These are phyloP conservation scores for Solanum sejunctum DNA, from an alignment of 257 asterid genomes.

Conservation along the genomic window DNA sequence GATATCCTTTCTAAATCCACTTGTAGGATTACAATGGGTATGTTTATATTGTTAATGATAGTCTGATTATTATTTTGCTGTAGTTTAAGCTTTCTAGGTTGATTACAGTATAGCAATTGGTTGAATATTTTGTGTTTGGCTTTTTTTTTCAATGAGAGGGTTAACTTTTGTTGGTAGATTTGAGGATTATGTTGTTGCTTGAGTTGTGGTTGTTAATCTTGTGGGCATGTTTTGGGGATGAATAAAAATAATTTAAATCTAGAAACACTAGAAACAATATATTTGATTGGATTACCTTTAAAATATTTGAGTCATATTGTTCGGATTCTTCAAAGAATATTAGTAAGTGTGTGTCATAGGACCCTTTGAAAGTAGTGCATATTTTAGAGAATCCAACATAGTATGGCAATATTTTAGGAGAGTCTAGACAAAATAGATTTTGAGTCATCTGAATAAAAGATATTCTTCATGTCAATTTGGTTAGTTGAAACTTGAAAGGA, in stretches of 20 bases:
- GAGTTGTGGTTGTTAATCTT: neutral
- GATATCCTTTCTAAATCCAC: neutral
- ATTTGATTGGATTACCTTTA: neutral
- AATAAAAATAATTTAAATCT: neutral
- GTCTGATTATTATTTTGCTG: neutral
- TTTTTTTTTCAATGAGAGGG: neutral
- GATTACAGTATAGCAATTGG: neutral
- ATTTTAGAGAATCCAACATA: neutral
- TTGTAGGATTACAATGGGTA: neutral
- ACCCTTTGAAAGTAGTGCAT: neutral
- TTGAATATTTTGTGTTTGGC: neutral
- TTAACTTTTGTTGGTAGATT: neutral
- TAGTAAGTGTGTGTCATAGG: neutral
- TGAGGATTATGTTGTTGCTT: neutral
- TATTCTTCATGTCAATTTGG: neutral
- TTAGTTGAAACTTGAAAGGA: neutral
- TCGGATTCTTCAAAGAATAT: neutral
- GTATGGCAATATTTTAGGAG: neutral
- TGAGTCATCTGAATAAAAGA: neutral
- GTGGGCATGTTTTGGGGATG: neutral
- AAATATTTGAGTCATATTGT: too few species aligned
- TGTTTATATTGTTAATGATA: neutral
- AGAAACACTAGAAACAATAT: neutral
- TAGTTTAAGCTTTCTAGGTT: neutral
- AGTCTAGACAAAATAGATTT: neutral